Conservation (phyloP, 1,284 basidiomycete genomes). For the Trichosporon inkin region DNA sequence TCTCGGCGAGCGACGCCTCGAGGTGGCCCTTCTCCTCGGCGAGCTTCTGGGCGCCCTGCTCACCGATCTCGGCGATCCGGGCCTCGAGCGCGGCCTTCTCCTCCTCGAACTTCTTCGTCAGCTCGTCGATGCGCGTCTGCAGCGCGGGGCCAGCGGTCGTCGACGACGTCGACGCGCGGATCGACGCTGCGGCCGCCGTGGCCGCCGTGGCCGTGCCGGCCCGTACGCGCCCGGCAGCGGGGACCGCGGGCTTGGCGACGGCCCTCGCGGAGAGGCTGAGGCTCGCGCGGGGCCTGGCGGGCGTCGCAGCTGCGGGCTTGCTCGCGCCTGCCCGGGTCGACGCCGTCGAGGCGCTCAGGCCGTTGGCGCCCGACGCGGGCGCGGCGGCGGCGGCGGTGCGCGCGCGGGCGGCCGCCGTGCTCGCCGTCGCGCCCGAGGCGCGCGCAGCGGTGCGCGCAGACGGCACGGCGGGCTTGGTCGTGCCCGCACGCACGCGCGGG, state of each 20-base stretch:
- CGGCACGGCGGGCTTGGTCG: conserved; percentile 9
- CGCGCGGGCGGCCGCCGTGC: conserved; percentile 11
- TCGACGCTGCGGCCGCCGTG: not conserved
- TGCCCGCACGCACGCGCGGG: conserved; percentile 9
- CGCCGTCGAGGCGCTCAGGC: not conserved
- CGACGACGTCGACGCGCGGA: conserved; percentile 10
- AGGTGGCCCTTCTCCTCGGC: conserved; percentile 24
- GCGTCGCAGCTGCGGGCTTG: not conserved
- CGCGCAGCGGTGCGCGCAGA: not conserved
- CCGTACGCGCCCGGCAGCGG: conserved; percentile 14
- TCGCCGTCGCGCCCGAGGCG: not conserved
- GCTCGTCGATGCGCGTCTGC: conserved; percentile 18
- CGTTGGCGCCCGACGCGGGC: not conserved
- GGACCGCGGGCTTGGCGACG: conserved; percentile 1
- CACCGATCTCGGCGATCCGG: conserved; percentile 17
- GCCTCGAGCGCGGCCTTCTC: conserved; percentile 27
- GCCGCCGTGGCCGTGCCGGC: conserved; percentile 12
- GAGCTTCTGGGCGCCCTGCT: conserved; percentile 14
- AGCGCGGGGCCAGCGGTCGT: conserved; percentile 15
- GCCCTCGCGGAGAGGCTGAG: not conserved
- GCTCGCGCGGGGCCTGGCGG: conserved; percentile 2
- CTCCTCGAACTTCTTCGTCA: conserved; percentile 23
- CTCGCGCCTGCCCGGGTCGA: conserved; percentile 1
- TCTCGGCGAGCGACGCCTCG: conserved; percentile 24
- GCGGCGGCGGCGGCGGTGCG: not conserved